These are phyloP conservation scores for Solanum clarkiae DNA, from an alignment of 257 asterid species.

Conservation along the genomic window DNA sequence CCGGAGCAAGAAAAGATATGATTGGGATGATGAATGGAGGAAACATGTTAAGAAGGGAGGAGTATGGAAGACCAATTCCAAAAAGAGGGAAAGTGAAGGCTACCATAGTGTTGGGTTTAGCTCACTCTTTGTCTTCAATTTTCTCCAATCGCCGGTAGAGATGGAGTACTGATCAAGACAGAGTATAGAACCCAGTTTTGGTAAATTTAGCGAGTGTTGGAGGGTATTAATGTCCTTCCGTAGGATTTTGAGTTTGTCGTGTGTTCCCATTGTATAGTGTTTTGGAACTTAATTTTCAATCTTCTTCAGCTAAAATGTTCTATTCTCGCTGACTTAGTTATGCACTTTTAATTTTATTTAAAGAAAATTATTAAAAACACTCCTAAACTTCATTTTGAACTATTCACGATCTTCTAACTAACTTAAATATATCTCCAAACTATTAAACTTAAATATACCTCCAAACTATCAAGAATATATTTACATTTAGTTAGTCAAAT, in stretches of 20 bases:
- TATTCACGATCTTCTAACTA: too few relatives aligned
- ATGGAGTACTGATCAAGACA: background rate
- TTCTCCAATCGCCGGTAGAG: conserved; percentile 10
- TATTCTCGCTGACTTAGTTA: background rate
- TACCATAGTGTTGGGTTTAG: conserved; percentile 47
- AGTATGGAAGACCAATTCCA: conserved; percentile 45
- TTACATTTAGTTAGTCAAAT: too few relatives aligned
- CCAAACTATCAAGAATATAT: too few relatives aligned
- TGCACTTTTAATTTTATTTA: too few relatives aligned
- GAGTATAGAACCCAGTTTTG: background rate
- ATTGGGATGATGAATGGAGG: conserved; percentile 25
- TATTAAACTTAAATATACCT: too few relatives aligned
- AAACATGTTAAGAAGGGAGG: conserved; percentile 16
- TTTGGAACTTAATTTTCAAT: background rate
- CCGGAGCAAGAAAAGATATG: conserved; percentile 24
- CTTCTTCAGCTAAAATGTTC: background rate
- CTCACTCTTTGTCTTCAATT: conserved; percentile 38
- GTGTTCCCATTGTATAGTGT: background rate
- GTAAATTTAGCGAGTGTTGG: background rate
- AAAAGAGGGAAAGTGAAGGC: conserved; percentile 64
- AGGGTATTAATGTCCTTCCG: background rate
- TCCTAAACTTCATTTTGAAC: too few relatives aligned
- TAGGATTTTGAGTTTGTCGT: background rate
- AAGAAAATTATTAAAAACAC: too few relatives aligned
- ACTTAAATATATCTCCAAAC: too few relatives aligned